These are phyloP conservation scores for Microsporum canis DNA, from an alignment of 2,329 filamentous ascomycete genomes.

Conservation along the genomic window DNA sequence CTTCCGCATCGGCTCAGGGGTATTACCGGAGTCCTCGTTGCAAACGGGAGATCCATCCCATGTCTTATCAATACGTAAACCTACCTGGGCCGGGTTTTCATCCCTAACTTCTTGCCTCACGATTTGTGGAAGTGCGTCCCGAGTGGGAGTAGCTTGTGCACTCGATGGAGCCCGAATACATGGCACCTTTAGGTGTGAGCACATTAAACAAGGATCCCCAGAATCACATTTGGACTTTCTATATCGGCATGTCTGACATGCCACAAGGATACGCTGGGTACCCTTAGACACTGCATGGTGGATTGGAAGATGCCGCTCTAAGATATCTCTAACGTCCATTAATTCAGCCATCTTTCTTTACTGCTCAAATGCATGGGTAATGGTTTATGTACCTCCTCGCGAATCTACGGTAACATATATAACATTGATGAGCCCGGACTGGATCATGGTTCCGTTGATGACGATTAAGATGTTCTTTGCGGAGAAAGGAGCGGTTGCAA, in stretches of 20 bases:
- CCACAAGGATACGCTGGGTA: neutral
- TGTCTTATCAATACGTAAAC: neutral
- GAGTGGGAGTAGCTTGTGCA: neutral
- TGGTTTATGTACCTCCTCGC: neutral
- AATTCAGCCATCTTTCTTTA: neutral
- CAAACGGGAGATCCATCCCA: neutral
- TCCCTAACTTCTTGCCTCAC: neutral
- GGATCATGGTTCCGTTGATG: neutral
- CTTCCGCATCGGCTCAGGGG: neutral
- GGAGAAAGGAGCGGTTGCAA: neutral
- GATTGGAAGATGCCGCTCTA: neutral
- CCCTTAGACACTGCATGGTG: neutral
- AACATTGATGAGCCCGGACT: neutral
- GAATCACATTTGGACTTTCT: neutral
- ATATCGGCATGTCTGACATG: neutral
- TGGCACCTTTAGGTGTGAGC: neutral
- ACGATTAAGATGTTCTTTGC: neutral
- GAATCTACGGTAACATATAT: neutral
- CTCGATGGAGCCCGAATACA: neutral
- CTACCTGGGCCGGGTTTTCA: neutral
- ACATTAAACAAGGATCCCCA: neutral
- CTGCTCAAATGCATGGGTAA: neutral
- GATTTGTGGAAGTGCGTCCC: neutral
- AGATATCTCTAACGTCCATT: neutral
- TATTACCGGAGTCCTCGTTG: neutral